Evolutionary conservation across 2,329 filamentous ascomycete species (phyloP).

Genomic region (Ophiostoma sp.): DNA sequence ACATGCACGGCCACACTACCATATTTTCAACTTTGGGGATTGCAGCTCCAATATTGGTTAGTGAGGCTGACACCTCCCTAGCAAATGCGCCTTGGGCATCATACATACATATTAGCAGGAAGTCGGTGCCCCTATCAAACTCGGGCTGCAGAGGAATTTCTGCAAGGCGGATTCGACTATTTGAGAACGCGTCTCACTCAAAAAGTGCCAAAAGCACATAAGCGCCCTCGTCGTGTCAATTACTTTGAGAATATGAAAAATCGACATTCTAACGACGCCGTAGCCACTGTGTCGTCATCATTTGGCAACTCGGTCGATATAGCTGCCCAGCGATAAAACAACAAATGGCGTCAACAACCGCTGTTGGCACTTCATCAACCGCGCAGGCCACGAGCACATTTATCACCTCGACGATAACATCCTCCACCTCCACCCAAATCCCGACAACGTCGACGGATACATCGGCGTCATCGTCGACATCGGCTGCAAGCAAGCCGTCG

Average conservation of each 20-base stretch:
- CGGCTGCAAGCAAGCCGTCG: background rate
- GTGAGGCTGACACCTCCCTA: background rate
- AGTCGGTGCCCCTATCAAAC: background rate
- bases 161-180: background rate
- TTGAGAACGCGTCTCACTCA: background rate
- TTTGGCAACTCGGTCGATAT: background rate
- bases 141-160: background rate
- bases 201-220: background rate
- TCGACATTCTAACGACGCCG: background rate
- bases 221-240: background rate
- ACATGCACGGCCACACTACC: background rate
- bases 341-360: background rate
- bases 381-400: background rate
- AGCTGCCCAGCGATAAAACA: background rate
- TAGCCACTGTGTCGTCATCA: background rate
- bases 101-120: no score
- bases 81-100: background rate
- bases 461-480: background rate
- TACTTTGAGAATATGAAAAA: background rate
- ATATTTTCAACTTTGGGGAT: background rate
- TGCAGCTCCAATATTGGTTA: background rate
- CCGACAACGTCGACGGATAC: background rate
- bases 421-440: background rate
- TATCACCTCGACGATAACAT: background rate
- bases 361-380: background rate